phyloP scores from a whole-genome alignment of 805 yeast genomes.

The Kuraishia capsulata region DNA sequence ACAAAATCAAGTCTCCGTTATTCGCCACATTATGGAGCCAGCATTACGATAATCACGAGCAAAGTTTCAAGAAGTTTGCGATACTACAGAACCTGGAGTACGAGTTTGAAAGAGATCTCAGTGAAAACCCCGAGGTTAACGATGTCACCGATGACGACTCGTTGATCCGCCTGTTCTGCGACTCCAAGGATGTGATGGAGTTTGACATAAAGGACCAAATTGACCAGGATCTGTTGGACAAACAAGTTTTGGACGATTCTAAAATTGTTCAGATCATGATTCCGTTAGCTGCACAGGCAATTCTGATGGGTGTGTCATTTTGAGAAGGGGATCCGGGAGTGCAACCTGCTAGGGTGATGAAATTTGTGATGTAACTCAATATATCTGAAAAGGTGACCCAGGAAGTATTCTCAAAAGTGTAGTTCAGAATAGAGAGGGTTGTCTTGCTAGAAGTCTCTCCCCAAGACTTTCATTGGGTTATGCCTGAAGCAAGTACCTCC shows the following conservation, averaged over 20 bases:
- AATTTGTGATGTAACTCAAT: no score
- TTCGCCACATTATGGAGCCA: conserved; percentile 11
- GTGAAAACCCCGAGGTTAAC: no score
- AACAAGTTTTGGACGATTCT: conserved; percentile 14
- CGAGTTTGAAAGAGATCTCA: conserved; percentile 18
- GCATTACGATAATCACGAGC: conserved; percentile 10
- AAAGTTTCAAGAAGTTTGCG: conserved; percentile 21
- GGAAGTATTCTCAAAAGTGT: no score
- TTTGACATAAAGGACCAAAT: conserved; percentile 7
- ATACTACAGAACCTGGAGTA: conserved; percentile 25
- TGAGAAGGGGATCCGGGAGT: no score
- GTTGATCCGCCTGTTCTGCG: conserved; percentile 18
- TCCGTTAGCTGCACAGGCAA: conserved; percentile 25
- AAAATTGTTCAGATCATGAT: conserved; percentile 20
- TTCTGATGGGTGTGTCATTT: no score
- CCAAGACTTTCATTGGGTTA: no score
- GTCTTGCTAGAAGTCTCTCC: no score
- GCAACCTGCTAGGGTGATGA: conserved; percentile 9
- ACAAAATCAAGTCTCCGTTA: conserved; percentile 24
- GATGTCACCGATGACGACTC: conserved; percentile 16
- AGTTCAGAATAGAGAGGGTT: no score
- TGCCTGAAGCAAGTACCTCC: no score
- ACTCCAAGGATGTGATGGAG: conserved; percentile 14
- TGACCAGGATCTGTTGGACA: conserved; percentile 9
- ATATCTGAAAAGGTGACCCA: no score